Conservation (phyloP, 768 basidiomycete species). For the Mycena albidolilacea region DNA sequence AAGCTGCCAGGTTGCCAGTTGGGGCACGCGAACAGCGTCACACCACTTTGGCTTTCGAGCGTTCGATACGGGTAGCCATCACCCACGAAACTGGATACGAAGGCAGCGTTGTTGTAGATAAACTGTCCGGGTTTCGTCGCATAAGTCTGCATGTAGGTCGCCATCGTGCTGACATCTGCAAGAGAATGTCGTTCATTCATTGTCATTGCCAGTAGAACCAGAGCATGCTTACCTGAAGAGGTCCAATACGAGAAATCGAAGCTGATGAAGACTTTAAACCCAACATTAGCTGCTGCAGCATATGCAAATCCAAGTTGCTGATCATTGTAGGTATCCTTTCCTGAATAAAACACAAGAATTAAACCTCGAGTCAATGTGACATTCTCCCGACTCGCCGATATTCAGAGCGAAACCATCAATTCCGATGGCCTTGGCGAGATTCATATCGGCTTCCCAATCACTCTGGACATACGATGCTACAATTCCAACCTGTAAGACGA, state of each 20-base stretch:
- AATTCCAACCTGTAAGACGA: neutral
- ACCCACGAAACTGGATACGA: neutral
- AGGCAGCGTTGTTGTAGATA: slow-evolving; percentile 1
- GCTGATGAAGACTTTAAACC: slow-evolving; percentile 13
- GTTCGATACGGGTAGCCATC: slow-evolving; percentile 7
- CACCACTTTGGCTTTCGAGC: slow-evolving; percentile 5
- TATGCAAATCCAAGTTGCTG: slow-evolving; percentile 9
- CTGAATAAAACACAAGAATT: neutral
- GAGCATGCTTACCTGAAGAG: neutral
- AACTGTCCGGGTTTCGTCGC: neutral
- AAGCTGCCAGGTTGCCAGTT: slow-evolving; percentile 6
- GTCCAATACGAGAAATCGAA: slow-evolving; percentile 9
- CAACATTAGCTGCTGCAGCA: neutral
- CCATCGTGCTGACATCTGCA: neutral
- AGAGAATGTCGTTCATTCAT: neutral
- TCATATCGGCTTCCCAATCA: slow-evolving; percentile 12
- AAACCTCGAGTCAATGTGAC: neutral
- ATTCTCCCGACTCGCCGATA: neutral
- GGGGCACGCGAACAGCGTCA: neutral
- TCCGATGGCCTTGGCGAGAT: neutral
- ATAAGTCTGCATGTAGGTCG: slow-evolving; percentile 1
- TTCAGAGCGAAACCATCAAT: neutral
- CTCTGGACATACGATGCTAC: neutral
- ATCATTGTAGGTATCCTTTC: neutral
- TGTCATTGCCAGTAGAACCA: neutral